Evolutionary conservation across 805 yeast genomes (phyloP).

Genomic region (Spathaspora boniae): DNA sequence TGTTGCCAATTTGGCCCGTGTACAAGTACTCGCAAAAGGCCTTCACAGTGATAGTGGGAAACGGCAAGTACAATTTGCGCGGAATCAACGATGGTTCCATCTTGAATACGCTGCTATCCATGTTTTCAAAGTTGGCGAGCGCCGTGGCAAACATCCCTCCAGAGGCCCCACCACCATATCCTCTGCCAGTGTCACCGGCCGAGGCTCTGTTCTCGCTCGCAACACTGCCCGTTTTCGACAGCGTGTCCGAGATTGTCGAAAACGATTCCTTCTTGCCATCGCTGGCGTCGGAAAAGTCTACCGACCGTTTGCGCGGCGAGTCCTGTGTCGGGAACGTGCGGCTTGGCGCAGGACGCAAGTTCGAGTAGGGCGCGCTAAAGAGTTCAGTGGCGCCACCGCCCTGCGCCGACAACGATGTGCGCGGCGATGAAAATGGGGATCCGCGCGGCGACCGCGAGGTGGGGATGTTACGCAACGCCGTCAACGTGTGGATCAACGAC

Average conservation of each 20-base stretch:
- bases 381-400: conserved; percentile 17
- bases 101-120: conserved; percentile 25
- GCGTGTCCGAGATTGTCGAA: conserved; percentile 3
- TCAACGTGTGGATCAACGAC: conserved; percentile 38
- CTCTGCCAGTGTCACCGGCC: not conserved
- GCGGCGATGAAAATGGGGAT: conserved; percentile 44
- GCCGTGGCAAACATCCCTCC: conserved; percentile 16
- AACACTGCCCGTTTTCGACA: conserved; percentile 2
- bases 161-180: conserved; percentile 1
- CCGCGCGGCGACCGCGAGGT: conserved; percentile 31
- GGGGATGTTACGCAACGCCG: conserved; percentile 37
- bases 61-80: conserved; percentile 66
- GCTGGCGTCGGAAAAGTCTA: not conserved
- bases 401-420: conserved; percentile 44
- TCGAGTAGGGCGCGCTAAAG: conserved; percentile 16
- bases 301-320: not conserved
- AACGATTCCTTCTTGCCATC: conserved; percentile 6
- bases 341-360: conserved; percentile 17
- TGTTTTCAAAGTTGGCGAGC: conserved; percentile 31
- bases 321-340: not conserved
- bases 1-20: conserved; percentile 76
- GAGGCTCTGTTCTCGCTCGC: conserved; percentile 4
- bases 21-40: conserved; percentile 72
- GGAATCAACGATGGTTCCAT: conserved; percentile 67
- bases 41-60: conserved; percentile 53